Evolutionary conservation across 169 alveolate species (phyloP), one percentile per base, ranked within the genome.

Genomic region (Plasmodium sp.): DNA sequence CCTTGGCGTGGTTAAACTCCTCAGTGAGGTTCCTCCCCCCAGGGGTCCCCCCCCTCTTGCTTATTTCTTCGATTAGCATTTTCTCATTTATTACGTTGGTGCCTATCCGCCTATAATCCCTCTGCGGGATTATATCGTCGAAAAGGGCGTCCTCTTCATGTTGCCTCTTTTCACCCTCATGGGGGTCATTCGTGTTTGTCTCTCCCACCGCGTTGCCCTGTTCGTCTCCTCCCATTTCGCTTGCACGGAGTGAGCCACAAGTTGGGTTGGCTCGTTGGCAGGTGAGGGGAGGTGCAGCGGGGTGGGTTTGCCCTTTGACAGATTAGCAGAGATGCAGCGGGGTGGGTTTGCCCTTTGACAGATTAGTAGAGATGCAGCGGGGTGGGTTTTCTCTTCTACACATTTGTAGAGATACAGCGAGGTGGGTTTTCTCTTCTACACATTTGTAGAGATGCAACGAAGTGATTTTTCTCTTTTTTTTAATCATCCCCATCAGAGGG

Each of bases 81-180:
- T 77, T 56, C 72, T 86, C 93, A 86, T 86, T 86, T 86, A 86
- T 86, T 22, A 86, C 51, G 51, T 77, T 86, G 36, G 93, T 86
- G 12, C 81, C 36, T 75, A 86, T 86, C 33, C 79, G 39, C 81
- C 71, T 86, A 86, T 86, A 86, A 51, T 86, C 93, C 36, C 81
- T 18, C 14, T 74, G 56, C 2, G 93, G 86, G 56, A 86, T 86
- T 36, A 75, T 86, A 43, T 75, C 85, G 18, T 86, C 71, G 45
- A 86, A 86, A 31, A 54, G 5, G 43, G 31, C 43, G 16, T 86
- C 83, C n/a, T 86, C 71, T n/a, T 51, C 34, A 54, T 86, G 58
- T 34, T 86, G 73, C 41, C 62, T 79, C 41, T 83, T 58, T 31
- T 83, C 91, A 80, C n/a, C 71, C 7, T 33, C 27, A 12, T 56